Conservation (phyloP, 768 basidiomycete genomes). For the Sarcodon aspratus region DNA sequence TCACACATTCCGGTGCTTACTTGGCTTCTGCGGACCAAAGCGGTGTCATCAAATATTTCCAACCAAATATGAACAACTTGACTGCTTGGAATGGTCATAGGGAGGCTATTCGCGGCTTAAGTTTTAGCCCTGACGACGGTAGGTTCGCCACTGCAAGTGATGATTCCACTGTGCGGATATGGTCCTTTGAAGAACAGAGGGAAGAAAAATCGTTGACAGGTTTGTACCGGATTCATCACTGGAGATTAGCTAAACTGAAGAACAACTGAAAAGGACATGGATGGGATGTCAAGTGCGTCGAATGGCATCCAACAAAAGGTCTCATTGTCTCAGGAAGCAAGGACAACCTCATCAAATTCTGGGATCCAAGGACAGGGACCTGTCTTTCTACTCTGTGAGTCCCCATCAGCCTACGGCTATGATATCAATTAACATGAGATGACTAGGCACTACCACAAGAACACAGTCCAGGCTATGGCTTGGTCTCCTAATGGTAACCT, state of each 20-base stretch:
- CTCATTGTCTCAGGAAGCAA: constrained; percentile 92
- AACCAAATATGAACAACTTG: constrained; percentile 98
- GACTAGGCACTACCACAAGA: constrained; percentile 88
- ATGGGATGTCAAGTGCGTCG: constrained; percentile 97
- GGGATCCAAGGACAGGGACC: constrained; percentile 93
- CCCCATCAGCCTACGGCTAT: background rate
- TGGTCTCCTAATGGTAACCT: constrained; percentile 96
- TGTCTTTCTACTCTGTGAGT: constrained; percentile 82
- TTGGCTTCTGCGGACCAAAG: constrained; percentile 88
- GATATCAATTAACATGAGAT: background rate
- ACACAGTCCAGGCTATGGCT: constrained; percentile 83
- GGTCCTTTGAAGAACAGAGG: constrained; percentile 87
- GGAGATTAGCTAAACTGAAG: background rate
- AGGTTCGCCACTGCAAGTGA: constrained; percentile 94
- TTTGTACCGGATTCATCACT: constrained; percentile 12
- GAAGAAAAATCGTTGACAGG: constrained; percentile 86
- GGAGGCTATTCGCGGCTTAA: constrained; percentile 89
- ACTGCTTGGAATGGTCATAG: constrained; percentile 91
- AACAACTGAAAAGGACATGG: constrained; percentile 61
- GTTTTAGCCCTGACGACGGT: constrained; percentile 85
- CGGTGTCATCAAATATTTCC: constrained; percentile 97
- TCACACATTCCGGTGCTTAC: constrained; percentile 89
- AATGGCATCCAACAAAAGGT: constrained; percentile 98
- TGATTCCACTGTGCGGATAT: constrained; percentile 88
- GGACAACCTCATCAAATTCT: constrained; percentile 98